phyloP scores from a whole-genome alignment of 768 basidiomycete genomes.

The Mycena latifolia region DNA sequence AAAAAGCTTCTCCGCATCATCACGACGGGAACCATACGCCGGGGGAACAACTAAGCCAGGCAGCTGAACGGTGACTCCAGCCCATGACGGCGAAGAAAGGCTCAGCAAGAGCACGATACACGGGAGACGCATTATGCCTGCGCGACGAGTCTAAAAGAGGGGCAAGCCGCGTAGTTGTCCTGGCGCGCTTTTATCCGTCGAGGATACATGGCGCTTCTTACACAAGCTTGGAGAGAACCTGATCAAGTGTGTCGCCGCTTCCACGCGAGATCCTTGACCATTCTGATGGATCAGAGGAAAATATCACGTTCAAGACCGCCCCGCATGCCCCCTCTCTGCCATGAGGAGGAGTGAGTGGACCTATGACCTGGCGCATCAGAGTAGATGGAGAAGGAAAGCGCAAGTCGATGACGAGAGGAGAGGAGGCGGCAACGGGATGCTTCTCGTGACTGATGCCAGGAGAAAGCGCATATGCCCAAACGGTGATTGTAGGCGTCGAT shows the following conservation, averaged over 20 bases:
- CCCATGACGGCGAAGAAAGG: conserved; percentile 20
- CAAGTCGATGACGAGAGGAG: background rate
- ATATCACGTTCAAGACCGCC: background rate
- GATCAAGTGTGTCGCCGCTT: background rate
- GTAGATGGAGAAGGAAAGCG: background rate
- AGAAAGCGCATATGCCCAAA: too few relatives aligned
- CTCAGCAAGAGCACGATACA: conserved; percentile 1
- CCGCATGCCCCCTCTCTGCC: background rate
- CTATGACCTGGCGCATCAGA: conserved; percentile 8
- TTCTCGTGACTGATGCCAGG: background rate
- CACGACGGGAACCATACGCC: conserved; percentile 1
- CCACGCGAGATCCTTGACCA: background rate
- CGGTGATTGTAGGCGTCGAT: too few relatives aligned
- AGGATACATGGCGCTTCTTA: background rate
- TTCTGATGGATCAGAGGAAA: background rate
- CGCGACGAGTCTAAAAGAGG: background rate
- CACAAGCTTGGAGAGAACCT: conserved; percentile 4
- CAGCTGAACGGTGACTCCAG: conserved; percentile 23
- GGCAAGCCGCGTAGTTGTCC: background rate
- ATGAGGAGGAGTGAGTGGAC: too few relatives aligned
- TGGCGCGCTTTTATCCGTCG: conserved; percentile 12
- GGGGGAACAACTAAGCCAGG: conserved; percentile 20
- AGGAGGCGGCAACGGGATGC: too few relatives aligned
- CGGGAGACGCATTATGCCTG: conserved; percentile 8
- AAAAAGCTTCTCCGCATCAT: conserved; percentile 18